These are phyloP conservation scores for Pleurotus giganteus DNA, from an alignment of 768 basidiomycete species.

Conservation along the genomic window DNA sequence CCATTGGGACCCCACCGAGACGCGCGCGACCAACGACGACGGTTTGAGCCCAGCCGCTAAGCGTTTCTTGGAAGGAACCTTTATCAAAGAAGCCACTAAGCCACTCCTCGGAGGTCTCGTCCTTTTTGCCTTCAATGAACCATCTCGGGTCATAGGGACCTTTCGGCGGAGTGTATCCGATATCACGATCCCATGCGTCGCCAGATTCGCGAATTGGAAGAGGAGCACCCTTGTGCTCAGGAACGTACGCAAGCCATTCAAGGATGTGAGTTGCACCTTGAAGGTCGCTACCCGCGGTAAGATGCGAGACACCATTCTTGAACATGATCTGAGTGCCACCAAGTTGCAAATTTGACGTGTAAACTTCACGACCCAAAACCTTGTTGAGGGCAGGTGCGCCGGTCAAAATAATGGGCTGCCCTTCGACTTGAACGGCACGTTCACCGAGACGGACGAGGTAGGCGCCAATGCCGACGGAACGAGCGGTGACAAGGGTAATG, in stretches of 20 bases:
- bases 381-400: conserved; percentile 97
- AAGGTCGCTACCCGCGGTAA: conserved; percentile 92
- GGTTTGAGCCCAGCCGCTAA: conserved; percentile 99
- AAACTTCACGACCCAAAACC: conserved; percentile 97
- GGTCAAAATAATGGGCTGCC: conserved; percentile 98
- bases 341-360: conserved; percentile 97
- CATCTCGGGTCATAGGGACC: conserved; percentile 95
- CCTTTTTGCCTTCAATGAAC: conserved; percentile 94
- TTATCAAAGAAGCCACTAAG: conserved; percentile 95
- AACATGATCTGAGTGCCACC: conserved; percentile 99
- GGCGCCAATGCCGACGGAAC: conserved; percentile 98
- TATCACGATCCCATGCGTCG: conserved; percentile 91
- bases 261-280: conserved; percentile 94
- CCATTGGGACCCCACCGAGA: conserved; percentile 94
- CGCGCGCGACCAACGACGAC: conserved; percentile 97
- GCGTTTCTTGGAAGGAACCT: conserved; percentile 96
- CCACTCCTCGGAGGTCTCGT: conserved; percentile 77
- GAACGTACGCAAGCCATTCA: conserved; percentile 93
- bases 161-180: conserved; percentile 88
- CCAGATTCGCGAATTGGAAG: conserved; percentile 74
- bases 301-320: conserved; percentile 98
- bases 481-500: conserved; percentile 96
- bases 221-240: conserved; percentile 74
- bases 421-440: conserved; percentile 97
- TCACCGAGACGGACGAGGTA: conserved; percentile 98